These are phyloP conservation scores for Spathaspora arborariae DNA, from an alignment of 805 yeast genomes.

Conservation along the genomic window DNA sequence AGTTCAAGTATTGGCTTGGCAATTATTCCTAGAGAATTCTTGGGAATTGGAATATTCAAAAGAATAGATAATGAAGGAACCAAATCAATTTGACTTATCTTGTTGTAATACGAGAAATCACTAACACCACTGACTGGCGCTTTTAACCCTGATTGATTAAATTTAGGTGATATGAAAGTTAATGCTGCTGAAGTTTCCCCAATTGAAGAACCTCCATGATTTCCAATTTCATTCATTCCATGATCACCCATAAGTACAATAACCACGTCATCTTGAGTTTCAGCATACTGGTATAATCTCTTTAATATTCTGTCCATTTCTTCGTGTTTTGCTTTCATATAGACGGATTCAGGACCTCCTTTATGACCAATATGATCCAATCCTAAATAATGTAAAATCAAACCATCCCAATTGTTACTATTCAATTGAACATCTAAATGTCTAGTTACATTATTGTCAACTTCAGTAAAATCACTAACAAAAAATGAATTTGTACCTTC, in stretches of 20 bases:
- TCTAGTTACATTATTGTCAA: conserved; percentile 88
- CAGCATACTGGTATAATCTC: conserved; percentile 39
- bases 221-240: conserved; percentile 94
- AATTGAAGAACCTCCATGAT: conserved; percentile 91
- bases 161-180: conserved; percentile 61
- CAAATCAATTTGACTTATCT: conserved; percentile 64
- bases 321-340: conserved; percentile 75
- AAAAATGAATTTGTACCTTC: conserved; percentile 95
- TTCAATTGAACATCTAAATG: conserved; percentile 65
- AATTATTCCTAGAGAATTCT: conserved; percentile 70
- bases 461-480: conserved; percentile 93
- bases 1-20: conserved; percentile 54
- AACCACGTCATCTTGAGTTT: conserved; percentile 43
- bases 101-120: conserved; percentile 50
- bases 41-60: conserved; percentile 64
- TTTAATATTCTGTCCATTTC: conserved; percentile 80
- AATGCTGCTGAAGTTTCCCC: conserved; percentile 92
- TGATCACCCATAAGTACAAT: conserved; percentile 86
- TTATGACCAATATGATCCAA: conserved; percentile 97
- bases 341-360: conserved; percentile 80
- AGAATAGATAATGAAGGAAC: conserved; percentile 67
- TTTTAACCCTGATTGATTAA: conserved; percentile 12
- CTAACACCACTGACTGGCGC: conserved; percentile 39
- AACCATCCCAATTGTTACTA: conserved; percentile 67
- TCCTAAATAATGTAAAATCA: conserved; percentile 88